Percentiles rank a stretch among this genome's conserved stretches.
Conservation (phyloP, 208 protist species). For the Leishmania amazonensis region DNA sequence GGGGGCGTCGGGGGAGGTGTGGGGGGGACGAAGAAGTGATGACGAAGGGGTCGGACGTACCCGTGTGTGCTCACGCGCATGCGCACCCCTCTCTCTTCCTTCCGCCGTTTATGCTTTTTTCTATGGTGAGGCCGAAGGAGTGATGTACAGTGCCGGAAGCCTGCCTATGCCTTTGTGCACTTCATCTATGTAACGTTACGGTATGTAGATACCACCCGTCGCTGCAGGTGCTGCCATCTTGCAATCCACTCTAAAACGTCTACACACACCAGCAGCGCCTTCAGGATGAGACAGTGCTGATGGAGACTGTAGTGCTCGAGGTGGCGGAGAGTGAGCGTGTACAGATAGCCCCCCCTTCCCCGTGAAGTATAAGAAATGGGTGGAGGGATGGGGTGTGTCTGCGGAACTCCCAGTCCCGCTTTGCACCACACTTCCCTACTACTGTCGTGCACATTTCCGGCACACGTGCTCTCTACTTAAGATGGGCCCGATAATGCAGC, state of each 20-base stretch:
- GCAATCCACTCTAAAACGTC: too few relatives aligned
- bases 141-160: slow-evolving; percentile 2
- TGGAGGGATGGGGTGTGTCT: background rate
- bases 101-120: background rate
- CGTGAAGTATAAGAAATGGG: background rate
- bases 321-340: background rate
- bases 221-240: background rate
- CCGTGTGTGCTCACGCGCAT: background rate
- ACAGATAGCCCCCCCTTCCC: background rate
- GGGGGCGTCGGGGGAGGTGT: too few relatives aligned
- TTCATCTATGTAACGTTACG: slow-evolving; percentile 8
- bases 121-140: background rate
- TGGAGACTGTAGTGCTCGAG: background rate
- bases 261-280: background rate
- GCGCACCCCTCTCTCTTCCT: too few relatives aligned
- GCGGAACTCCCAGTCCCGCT: background rate
- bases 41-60: too few relatives aligned
- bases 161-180: background rate
- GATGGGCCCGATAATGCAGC: background rate
- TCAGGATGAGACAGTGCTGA: background rate
- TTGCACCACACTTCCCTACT: background rate
- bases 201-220: background rate
- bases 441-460: background rate
- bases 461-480: background rate
- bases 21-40: too few relatives aligned